Percentiles rank a stretch among this genome's conserved stretches.
Conservation (phyloP, 1,284 basidiomycete species). For the Apiotrichum sp. region DNA sequence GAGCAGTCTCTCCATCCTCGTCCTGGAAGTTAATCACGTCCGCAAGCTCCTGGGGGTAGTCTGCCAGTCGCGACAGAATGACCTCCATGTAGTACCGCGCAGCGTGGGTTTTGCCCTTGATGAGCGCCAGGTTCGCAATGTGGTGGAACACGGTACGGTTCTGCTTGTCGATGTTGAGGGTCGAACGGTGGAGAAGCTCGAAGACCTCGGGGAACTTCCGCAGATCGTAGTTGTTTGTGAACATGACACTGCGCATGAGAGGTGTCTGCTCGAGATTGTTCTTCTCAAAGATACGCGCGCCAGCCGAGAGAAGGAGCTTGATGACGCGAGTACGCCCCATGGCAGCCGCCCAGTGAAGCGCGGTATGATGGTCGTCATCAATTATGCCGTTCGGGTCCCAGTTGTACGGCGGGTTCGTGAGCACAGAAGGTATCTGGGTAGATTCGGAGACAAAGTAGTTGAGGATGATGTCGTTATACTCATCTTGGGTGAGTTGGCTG, state of each 20-base stretch:
- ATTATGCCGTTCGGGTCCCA: slow-evolving; percentile 96
- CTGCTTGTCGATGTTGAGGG: slow-evolving; percentile 96
- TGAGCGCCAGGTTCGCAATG: slow-evolving; percentile 96
- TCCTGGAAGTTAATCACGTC: slow-evolving; percentile 99
- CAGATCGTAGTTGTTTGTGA: slow-evolving; percentile 98
- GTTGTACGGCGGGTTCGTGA: slow-evolving; percentile 82
- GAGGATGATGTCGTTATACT: slow-evolving; percentile 90
- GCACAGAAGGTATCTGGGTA: slow-evolving; percentile 79
- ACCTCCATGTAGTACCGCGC: slow-evolving; percentile 99
- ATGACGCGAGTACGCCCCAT: slow-evolving; percentile 98
- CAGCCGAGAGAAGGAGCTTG: slow-evolving; percentile 86
- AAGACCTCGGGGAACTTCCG: slow-evolving; percentile 98
- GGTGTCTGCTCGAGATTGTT: slow-evolving; percentile 97
- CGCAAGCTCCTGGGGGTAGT: slow-evolving; percentile 92
- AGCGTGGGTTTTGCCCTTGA: slow-evolving; percentile 95
- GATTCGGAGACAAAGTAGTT: slow-evolving; percentile 99
- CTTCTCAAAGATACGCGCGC: slow-evolving; percentile 94
- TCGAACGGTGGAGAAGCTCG: slow-evolving; percentile 91
- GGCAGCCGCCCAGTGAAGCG: slow-evolving; percentile 97
- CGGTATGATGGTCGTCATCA: slow-evolving; percentile 97
- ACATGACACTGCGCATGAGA: slow-evolving; percentile 98
- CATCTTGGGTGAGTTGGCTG: slow-evolving; percentile 42
- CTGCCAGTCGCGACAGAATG: slow-evolving; percentile 78
- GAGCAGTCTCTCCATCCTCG: slow-evolving; percentile 95
- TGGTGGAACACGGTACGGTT: slow-evolving; percentile 99